phyloP scores from a whole-genome alignment of 257 asterid species.

The Salvia hispanica region DNA sequence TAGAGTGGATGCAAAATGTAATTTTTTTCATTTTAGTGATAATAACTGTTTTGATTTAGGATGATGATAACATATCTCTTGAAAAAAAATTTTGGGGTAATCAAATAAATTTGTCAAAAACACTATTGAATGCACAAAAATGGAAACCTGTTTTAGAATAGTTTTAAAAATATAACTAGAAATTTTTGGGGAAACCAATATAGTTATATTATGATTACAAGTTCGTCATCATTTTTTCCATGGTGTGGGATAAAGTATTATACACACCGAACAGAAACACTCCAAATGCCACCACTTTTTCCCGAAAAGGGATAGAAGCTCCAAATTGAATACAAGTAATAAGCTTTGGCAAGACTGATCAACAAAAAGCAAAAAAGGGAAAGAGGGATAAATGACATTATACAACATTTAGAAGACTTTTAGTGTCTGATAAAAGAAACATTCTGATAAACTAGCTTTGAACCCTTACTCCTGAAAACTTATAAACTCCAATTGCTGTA shows the following conservation, averaged over 20 bases:
- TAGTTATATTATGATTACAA: slow-evolving; percentile 12
- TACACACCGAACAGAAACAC: neutral
- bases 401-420: neutral
- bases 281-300: slow-evolving; percentile 54
- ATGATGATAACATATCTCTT: no score
- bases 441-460: neutral
- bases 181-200: slow-evolving; percentile 6
- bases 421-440: neutral
- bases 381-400: neutral
- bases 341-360: neutral
- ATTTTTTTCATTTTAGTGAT: slow-evolving; percentile 5
- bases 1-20: slow-evolving; percentile 10
- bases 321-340: slow-evolving; percentile 24
- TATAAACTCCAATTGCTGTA: neutral
- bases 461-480: neutral
- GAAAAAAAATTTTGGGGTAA: no score
- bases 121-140: no score
- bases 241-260: no score
- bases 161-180: neutral
- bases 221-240: neutral
- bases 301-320: slow-evolving; percentile 80
- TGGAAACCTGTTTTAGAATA: no score
- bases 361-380: no score
- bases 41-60: neutral
- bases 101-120: no score